Percentiles rank a stretch among this genome's conserved stretches.
Evolutionary conservation across 1,284 basidiomycete species (phyloP).

Genomic region (Meira nashicola): DNA sequence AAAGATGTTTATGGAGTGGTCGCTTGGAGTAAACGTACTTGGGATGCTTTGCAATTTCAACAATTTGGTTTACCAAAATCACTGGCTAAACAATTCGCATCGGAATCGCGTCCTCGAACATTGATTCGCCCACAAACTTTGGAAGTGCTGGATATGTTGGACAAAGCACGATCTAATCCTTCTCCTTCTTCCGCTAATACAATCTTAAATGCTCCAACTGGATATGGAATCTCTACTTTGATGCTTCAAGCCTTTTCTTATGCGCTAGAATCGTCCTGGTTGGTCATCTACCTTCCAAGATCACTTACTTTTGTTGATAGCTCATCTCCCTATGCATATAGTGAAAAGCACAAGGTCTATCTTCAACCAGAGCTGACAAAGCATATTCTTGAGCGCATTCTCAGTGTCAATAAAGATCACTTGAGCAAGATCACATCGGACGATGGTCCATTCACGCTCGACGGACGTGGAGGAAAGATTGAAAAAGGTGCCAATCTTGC

Average conservation of each 20-base stretch:
- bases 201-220: slow-evolving; percentile 59
- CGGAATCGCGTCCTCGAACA: slow-evolving; percentile 30
- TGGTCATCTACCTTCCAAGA: slow-evolving; percentile 84
- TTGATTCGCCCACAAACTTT: slow-evolving; percentile 36
- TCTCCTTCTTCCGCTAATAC: slow-evolving; percentile 11
- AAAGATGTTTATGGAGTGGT: slow-evolving; percentile 24
- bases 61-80: slow-evolving; percentile 37
- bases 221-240: slow-evolving; percentile 77
- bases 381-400: slow-evolving; percentile 50
- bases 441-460: slow-evolving; percentile 17
- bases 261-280: slow-evolving; percentile 67
- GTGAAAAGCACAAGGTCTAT: slow-evolving; percentile 70
- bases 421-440: slow-evolving; percentile 21
- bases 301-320: slow-evolving; percentile 73
- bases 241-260: slow-evolving; percentile 76
- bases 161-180: slow-evolving; percentile 23
- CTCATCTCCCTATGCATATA: slow-evolving; percentile 70
- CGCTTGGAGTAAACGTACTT: slow-evolving; percentile 29
- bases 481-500: slow-evolving; percentile 25
- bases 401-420: slow-evolving; percentile 48
- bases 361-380: slow-evolving; percentile 63
- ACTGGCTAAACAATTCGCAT: slow-evolving; percentile 19
- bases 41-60: slow-evolving; percentile 33
- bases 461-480: slow-evolving; percentile 16
- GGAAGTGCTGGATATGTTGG: slow-evolving; percentile 35